phyloP scores from a whole-genome alignment of 768 basidiomycete genomes.

The Gloeostereum incarnatum region DNA sequence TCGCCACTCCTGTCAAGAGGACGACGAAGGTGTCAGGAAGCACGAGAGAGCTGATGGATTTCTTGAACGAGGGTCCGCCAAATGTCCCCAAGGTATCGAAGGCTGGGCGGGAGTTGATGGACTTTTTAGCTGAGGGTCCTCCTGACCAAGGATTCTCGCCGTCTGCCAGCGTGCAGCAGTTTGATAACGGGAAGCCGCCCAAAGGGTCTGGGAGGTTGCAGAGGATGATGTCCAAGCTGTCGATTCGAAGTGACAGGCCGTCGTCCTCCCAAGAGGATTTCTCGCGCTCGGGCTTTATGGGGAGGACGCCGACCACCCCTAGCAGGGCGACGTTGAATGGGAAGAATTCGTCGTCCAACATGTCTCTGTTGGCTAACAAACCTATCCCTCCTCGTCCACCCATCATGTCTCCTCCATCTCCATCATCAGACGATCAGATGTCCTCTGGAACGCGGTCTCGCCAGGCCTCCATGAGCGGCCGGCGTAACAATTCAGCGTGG shows the following conservation, averaged over 20 bases:
- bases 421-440: constrained; percentile 28
- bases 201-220: constrained; percentile 58
- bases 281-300: constrained; percentile 15
- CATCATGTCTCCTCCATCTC: constrained; percentile 35
- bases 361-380: constrained; percentile 44
- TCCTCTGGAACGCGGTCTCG: constrained; percentile 14
- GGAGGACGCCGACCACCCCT: constrained; percentile 18
- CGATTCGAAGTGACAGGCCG: constrained; percentile 31
- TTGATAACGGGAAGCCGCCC: constrained; percentile 21
- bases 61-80: constrained; percentile 47
- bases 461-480: constrained; percentile 14
- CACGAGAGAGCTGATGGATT: constrained; percentile 48
- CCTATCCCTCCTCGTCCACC: constrained; percentile 56
- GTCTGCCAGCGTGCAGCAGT: constrained; percentile 32
- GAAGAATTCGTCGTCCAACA: constrained; percentile 26
- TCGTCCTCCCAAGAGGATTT: constrained; percentile 10
- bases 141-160: constrained; percentile 22
- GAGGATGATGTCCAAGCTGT: constrained; percentile 77
- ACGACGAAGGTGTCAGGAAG: constrained; percentile 24
- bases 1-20: constrained; percentile 11
- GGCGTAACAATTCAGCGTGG: constrained; percentile 19
- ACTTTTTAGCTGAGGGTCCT: constrained; percentile 51
- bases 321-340: constrained; percentile 14
- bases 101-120: constrained; percentile 39
- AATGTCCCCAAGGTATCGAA: constrained; percentile 32